Evolutionary conservation across 371 early-diverging fungal species (phyloP).

Genomic region (Coemansia sp.): DNA sequence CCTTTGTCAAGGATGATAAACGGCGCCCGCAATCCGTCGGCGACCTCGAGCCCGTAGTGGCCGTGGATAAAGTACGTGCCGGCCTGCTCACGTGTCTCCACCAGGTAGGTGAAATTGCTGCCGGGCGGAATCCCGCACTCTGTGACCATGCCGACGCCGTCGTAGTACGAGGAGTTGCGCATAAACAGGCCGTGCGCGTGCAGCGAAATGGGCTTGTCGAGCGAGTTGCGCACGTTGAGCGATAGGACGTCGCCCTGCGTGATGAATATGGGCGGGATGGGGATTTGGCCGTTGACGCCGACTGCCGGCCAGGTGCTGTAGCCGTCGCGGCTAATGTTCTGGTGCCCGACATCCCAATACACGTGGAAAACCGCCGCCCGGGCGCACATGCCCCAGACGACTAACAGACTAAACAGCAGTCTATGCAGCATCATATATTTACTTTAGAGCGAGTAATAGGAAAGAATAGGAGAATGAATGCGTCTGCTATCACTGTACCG

Average conservation of each 20-base stretch:
- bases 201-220: slow-evolving; percentile 61
- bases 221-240: slow-evolving; percentile 59
- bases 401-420: not conserved
- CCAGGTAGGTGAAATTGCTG: slow-evolving; percentile 14
- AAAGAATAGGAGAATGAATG: no score
- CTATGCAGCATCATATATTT: not conserved
- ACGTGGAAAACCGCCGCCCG: slow-evolving; percentile 22
- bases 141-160: slow-evolving; percentile 61
- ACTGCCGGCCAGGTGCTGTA: slow-evolving; percentile 58
- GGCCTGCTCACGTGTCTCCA: slow-evolving; percentile 30
- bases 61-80: slow-evolving; percentile 37
- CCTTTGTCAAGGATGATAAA: slow-evolving; percentile 6
- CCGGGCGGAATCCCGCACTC: slow-evolving; percentile 46
- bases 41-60: slow-evolving; percentile 29
- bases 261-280: slow-evolving; percentile 52
- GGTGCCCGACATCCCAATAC: slow-evolving; percentile 73
- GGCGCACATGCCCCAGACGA: not conserved
- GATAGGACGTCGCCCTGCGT: slow-evolving; percentile 55
- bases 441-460: no score
- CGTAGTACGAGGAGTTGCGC: slow-evolving; percentile 58
- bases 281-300: slow-evolving; percentile 71
- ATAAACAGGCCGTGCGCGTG: slow-evolving; percentile 73
- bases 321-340: slow-evolving; percentile 64
- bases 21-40: slow-evolving; percentile 33
- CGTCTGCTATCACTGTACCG: no score